Conservation (phyloP, 1,284 basidiomycete species). For the Farysia itapuensis region DNA sequence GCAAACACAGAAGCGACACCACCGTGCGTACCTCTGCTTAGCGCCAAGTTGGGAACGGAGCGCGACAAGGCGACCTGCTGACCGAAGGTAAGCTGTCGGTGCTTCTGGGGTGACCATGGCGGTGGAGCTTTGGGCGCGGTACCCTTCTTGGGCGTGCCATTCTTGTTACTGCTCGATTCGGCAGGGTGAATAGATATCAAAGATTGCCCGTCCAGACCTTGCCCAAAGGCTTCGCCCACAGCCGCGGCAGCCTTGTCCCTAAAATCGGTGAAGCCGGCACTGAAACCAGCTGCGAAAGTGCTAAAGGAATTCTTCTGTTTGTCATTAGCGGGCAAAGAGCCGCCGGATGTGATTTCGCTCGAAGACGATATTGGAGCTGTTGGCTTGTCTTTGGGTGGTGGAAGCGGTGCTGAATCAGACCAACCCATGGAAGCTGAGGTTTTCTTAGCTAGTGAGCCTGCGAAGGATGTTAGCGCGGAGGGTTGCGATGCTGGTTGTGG, state of each 20-base stretch:
- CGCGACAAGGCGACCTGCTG: slow-evolving; percentile 27
- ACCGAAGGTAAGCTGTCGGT: slow-evolving; percentile 21
- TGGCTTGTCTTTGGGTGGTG: slow-evolving; percentile 21
- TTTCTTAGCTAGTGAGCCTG: slow-evolving; percentile 18
- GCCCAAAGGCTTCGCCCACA: slow-evolving; percentile 40
- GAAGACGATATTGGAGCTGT: neutral
- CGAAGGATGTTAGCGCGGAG: slow-evolving; percentile 10
- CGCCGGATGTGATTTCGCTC: slow-evolving; percentile 22
- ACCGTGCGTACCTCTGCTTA: slow-evolving; percentile 64
- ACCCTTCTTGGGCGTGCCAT: neutral
- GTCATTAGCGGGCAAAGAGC: slow-evolving; percentile 16
- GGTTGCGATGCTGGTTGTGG: neutral
- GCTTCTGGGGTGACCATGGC: slow-evolving; percentile 29
- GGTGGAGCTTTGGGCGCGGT: slow-evolving; percentile 3
- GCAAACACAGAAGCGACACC: slow-evolving; percentile 62
- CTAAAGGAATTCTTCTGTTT: slow-evolving; percentile 34
- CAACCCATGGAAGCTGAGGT: slow-evolving; percentile 16
- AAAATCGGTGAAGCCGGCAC: slow-evolving; percentile 43
- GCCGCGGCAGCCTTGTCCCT: slow-evolving; percentile 45
- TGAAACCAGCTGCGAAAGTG: slow-evolving; percentile 43
- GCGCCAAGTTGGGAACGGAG: slow-evolving; percentile 50
- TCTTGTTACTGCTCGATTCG: neutral
- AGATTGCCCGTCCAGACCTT: slow-evolving; percentile 4
- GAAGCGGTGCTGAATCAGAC: slow-evolving; percentile 21
- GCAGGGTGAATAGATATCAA: no score